A percentile compares a stretch with the other conserved stretches of the same genome.
Conservation (phyloP, 371 early-diverging fungal genomes). For the Chytridiales sp. region DNA sequence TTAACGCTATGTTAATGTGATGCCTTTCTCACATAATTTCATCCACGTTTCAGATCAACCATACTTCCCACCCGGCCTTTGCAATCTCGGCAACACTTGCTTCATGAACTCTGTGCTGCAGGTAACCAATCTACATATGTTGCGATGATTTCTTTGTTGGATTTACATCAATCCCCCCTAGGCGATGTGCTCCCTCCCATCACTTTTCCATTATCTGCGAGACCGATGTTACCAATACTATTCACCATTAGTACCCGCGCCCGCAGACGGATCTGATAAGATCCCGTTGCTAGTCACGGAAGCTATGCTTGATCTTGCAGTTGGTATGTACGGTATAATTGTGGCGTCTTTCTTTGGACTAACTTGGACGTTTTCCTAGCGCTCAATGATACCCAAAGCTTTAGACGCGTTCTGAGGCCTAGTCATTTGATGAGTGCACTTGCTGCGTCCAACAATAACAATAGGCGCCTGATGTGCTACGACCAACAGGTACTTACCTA, state of each 20-base stretch:
- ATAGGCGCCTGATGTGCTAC: conserved; percentile 45
- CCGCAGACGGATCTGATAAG: conserved; percentile 40
- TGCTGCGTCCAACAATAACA: conserved; percentile 39
- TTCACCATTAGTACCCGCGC: conserved; percentile 1
- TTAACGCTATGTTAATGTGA: too few species aligned
- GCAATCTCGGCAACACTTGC: conserved; percentile 92
- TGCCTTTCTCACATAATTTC: too few species aligned
- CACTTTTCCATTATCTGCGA: conserved; percentile 47
- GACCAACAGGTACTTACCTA: conserved; percentile 45
- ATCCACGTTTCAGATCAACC: too few species aligned
- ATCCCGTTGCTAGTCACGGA: conserved; percentile 54
- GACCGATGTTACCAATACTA: conserved; percentile 24
- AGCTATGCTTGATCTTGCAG: conserved; percentile 51
- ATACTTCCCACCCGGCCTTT: conserved; percentile 61
- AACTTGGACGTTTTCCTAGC: conserved; percentile 21
- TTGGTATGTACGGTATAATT: conserved; percentile 9
- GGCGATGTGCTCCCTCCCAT: conserved; percentile 58
- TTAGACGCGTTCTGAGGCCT: conserved; percentile 56
- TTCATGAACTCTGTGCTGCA: conserved; percentile 91
- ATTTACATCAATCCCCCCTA: too few species aligned
- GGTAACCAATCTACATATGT: conserved; percentile 40
- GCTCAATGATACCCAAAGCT: conserved; percentile 46
- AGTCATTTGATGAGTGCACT: conserved; percentile 59
- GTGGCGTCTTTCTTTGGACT: not conserved
- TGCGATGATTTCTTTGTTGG: conserved; percentile 2